Conservation (phyloP, 108 stramenopile genomes). For the Cyclotella sp. region DNA sequence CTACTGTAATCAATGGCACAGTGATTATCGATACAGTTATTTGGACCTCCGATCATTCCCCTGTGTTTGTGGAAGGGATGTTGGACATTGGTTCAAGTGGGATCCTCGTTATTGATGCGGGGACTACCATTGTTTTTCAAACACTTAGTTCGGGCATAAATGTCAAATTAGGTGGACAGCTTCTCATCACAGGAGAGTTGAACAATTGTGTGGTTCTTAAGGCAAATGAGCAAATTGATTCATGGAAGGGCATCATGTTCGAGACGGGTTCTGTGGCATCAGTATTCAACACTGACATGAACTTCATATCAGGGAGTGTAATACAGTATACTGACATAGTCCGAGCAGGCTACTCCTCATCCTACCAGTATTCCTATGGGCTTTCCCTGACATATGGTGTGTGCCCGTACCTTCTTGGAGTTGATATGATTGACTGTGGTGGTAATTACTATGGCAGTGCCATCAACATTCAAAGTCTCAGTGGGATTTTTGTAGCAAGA, state of each 20-base stretch:
- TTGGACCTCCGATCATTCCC: conserved; percentile 4
- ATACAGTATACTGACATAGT: conserved; percentile 32
- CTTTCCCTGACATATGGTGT: conserved; percentile 2
- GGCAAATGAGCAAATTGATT: conserved; percentile 6
- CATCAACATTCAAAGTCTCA: conserved; percentile 10
- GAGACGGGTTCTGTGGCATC: neutral
- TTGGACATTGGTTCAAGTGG: conserved; percentile 13
- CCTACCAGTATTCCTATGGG: neutral
- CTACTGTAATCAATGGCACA: conserved; percentile 7
- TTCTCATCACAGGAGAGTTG: conserved; percentile 7
- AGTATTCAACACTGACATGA: neutral
- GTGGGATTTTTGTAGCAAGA: neutral
- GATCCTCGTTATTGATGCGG: conserved; percentile 15
- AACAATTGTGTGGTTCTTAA: conserved; percentile 16
- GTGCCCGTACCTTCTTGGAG: conserved; percentile 19
- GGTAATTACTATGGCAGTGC: conserved; percentile 12
- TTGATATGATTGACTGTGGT: conserved; percentile 28
- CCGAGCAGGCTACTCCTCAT: conserved; percentile 18
- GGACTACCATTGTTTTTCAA: conserved; percentile 12
- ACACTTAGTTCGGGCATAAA: conserved; percentile 6
- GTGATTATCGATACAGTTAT: neutral
- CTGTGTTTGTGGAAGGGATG: conserved; percentile 6
- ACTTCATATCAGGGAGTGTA: conserved; percentile 16
- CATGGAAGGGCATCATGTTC: conserved; percentile 22
- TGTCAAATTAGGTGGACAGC: conserved; percentile 15